Evolutionary conservation across 2,329 filamentous ascomycete species (phyloP).

Genomic region (Apiospora hydei): DNA sequence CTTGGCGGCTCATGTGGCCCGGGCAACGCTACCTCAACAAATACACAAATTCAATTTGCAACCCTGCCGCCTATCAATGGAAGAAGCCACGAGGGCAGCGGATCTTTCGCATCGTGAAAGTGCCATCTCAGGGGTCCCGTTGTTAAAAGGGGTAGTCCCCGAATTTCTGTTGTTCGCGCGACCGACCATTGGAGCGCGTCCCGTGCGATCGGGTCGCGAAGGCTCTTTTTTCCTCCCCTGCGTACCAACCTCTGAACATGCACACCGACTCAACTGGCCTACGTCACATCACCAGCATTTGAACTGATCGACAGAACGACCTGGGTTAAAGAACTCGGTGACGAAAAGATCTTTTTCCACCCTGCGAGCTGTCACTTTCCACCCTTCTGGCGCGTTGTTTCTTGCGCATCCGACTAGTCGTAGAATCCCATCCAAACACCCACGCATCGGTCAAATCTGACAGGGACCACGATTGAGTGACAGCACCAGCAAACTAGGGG

Average conservation of each 20-base stretch:
- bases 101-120: not conserved
- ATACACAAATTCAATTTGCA: not conserved
- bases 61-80: slow-evolving; percentile 2
- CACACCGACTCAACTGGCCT: not conserved
- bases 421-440: not conserved
- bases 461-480: slow-evolving; percentile 12
- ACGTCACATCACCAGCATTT: slow-evolving; percentile 1
- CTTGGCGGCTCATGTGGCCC: slow-evolving; percentile 1
- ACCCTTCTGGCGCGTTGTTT: not conserved
- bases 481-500: not conserved
- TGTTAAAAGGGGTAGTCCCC: not conserved
- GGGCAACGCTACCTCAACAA: slow-evolving; percentile 18
- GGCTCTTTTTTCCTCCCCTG: not conserved
- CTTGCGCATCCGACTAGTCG: not conserved
- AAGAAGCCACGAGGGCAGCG: not conserved
- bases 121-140: slow-evolving; percentile 11
- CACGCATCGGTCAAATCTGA: not conserved
- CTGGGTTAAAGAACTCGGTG: slow-evolving; percentile 3
- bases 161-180: not conserved
- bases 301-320: slow-evolving; percentile 8
- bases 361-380: not conserved
- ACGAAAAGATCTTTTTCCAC: not conserved
- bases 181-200: not conserved
- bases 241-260: slow-evolving; percentile 11
- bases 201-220: not conserved